Conservation (phyloP, 345 rosid species). For the Gossypium turneri region DNA sequence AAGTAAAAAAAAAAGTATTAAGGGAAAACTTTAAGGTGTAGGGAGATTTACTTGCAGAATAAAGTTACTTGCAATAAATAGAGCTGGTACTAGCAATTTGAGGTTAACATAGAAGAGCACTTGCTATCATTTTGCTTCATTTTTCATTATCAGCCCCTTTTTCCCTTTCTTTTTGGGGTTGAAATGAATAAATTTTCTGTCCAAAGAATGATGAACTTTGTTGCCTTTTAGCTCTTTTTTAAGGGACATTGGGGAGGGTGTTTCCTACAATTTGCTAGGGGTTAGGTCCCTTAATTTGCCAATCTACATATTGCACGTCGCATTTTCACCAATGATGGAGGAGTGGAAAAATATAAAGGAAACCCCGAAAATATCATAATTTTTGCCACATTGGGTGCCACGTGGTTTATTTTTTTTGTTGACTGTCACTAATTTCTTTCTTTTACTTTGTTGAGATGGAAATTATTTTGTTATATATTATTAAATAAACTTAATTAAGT, state of each 20-base stretch:
- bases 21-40: neutral
- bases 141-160: neutral
- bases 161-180: neutral
- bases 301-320: neutral
- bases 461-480: no score
- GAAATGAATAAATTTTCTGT: neutral
- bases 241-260: neutral
- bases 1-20: no score
- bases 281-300: neutral
- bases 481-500: no score
- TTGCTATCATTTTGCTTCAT: neutral
- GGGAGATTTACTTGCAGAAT: neutral
- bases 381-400: no score
- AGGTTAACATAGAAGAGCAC: neutral
- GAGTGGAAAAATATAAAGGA: neutral
- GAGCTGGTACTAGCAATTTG: neutral
- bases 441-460: no score
- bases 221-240: neutral
- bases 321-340: neutral
- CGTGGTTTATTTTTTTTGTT: no score
- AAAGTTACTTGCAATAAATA: neutral
- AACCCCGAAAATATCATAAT: no score
- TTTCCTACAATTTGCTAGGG: neutral
- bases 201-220: neutral
- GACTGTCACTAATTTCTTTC: no score